phyloP scores from a whole-genome alignment of 192 early-diverging fungal genomes.

The Coemansia sp. region DNA sequence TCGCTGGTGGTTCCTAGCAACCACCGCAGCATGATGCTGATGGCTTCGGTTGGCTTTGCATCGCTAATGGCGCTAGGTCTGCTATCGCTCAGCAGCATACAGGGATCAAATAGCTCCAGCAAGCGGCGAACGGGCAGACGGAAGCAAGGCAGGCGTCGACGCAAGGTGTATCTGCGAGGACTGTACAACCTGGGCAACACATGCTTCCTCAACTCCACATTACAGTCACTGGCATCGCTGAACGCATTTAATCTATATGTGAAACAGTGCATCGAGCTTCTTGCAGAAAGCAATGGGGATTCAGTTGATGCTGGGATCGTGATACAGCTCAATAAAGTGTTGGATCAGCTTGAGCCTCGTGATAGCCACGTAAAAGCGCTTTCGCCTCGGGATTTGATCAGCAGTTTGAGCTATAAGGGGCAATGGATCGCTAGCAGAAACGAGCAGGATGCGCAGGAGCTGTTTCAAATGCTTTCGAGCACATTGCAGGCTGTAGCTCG shows the following conservation, averaged over 20 bases:
- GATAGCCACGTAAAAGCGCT: conserved; percentile 30
- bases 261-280: conserved; percentile 29
- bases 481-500: conserved; percentile 33
- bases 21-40: conserved; percentile 28
- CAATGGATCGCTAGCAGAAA: conserved; percentile 55
- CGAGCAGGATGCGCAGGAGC: conserved; percentile 65
- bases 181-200: conserved; percentile 83
- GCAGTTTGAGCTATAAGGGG: conserved; percentile 53
- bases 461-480: conserved; percentile 59
- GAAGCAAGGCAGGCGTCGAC: conserved; percentile 9
- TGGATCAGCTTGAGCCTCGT: conserved; percentile 39
- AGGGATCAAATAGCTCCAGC: not conserved
- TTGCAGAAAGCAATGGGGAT: conserved; percentile 1
- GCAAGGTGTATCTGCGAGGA: conserved; percentile 59
- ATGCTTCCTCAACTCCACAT: conserved; percentile 82
- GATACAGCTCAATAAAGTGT: conserved; percentile 21
- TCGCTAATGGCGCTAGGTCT: conserved; percentile 35
- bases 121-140: conserved; percentile 9
- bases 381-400: conserved; percentile 48
- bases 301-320: conserved; percentile 32
- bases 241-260: conserved; percentile 31
- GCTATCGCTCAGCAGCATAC: conserved; percentile 14
- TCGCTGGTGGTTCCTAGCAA: conserved; percentile 4
- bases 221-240: conserved; percentile 56
- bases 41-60: conserved; percentile 37